Percentiles rank a stretch among this genome's conserved stretches.
These are phyloP conservation scores for Hymenoscyphus scutula DNA, from an alignment of 2,329 filamentous ascomycete species.

Conservation along the genomic window DNA sequence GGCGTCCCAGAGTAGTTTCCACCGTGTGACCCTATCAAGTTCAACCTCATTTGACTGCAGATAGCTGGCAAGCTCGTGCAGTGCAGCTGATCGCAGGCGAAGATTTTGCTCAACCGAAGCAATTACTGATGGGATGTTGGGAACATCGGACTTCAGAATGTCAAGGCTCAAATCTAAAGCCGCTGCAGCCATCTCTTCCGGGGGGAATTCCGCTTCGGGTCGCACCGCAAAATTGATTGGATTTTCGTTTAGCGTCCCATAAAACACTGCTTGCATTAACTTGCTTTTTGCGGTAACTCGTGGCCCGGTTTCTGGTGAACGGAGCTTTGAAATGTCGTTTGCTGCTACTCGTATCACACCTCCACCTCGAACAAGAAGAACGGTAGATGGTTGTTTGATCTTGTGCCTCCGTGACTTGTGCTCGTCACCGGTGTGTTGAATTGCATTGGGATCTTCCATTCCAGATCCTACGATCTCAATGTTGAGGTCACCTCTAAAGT, in stretches of 20 bases:
- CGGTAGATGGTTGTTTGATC: conserved; percentile 59
- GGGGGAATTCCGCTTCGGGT: conserved; percentile 63
- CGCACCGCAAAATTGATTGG: conserved; percentile 80
- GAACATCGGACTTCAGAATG: conserved; percentile 73
- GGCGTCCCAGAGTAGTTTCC: conserved; percentile 82
- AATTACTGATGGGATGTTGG: conserved; percentile 69
- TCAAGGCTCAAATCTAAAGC: conserved; percentile 77
- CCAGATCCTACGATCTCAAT: conserved; percentile 64
- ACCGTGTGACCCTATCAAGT: conserved; percentile 67
- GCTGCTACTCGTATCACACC: conserved; percentile 60
- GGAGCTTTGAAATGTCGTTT: conserved; percentile 58
- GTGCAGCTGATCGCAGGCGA: conserved; percentile 65
- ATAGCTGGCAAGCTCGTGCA: conserved; percentile 72
- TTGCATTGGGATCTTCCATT: conserved; percentile 54
- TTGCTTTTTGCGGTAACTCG: conserved; percentile 80
- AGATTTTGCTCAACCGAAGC: conserved; percentile 82
- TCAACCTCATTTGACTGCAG: conserved; percentile 64
- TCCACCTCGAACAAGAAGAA: conserved; percentile 61
- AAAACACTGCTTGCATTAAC: conserved; percentile 93
- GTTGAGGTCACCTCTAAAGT: conserved; percentile 66
- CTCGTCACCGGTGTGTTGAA: conserved; percentile 44
- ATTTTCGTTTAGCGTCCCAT: conserved; percentile 76
- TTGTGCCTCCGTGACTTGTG: conserved; percentile 50
- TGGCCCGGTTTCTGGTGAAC: conserved; percentile 51
- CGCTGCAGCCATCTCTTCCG: conserved; percentile 70